Base-by-base conservation (phyloP, 2,329 filamentous ascomycete species). In the Ceratocystis colombiana region DNA sequence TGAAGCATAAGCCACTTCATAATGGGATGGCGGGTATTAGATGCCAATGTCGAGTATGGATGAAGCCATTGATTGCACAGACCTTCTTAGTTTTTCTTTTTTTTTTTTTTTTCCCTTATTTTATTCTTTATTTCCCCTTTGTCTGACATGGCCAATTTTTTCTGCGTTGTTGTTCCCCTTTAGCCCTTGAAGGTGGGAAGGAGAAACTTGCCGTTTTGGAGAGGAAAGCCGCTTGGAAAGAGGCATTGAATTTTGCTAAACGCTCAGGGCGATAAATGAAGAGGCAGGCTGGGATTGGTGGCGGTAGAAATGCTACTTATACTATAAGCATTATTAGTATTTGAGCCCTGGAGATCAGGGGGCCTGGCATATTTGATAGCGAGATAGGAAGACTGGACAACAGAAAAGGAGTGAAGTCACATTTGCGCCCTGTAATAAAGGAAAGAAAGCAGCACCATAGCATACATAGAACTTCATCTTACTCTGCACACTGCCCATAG, bases 271-370 rank as follows among this genome's bases (percentile, higher is more conserved):
- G 53, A 33, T 28, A 2, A 33, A 17, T 7, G 30, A 15, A 57
- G 53, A 53, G 50, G 12, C 20, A 7, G 50, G 25, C 22, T 30
- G 53, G 25, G 28, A 41, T 17, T 37, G 55, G 30, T 59, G 55
- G 22, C 22, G 48, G n/a, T 22, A n/a, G 37, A 53, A 25, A 53
- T 53, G 22, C 10, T 53, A 25, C 22, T n/a, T 59, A 33, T n/a
- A 59, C n/a, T 37, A 37, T 20, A 59, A 30, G 28, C 55, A 30
- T 37, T 59, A 59, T 37, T 37, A 28, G 30, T 59, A 37, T 59
- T 30, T 33, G 55, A 30, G 28, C 7, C 55, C 55, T 37, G 55
- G 55, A 59, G 55, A 59, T 59, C 55, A 59, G 55, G 55, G 55
- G 53, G 22, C 48, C n/a, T 53, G 48, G 48, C 48, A 53, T 15